Evolutionary conservation across 345 rosid genomes (phyloP).

Genomic region (Moricandia arvensis): DNA sequence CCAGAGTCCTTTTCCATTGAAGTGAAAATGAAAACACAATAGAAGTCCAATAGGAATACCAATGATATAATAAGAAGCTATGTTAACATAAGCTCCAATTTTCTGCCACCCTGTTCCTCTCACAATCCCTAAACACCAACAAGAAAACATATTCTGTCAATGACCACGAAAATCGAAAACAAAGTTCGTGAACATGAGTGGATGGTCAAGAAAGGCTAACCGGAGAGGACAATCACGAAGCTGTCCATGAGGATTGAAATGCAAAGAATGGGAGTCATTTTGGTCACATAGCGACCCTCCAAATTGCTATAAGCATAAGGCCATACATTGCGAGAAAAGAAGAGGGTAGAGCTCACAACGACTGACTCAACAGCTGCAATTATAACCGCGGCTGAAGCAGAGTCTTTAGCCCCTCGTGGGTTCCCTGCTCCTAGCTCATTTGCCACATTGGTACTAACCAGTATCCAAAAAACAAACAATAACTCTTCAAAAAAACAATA

Average conservation of each 20-base stretch:
- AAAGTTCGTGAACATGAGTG: not conserved
- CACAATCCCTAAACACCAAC: slow-evolving; percentile 46
- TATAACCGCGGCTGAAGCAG: slow-evolving; percentile 32
- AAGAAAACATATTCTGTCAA: not conserved
- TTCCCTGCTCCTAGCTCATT: slow-evolving; percentile 42
- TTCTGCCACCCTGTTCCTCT: slow-evolving; percentile 76
- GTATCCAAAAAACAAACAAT: not conserved
- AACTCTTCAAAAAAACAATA: no score
- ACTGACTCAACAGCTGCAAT: slow-evolving; percentile 39
- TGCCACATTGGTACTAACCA: slow-evolving; percentile 37
- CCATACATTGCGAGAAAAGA: slow-evolving; percentile 35
- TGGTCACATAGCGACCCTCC: slow-evolving; percentile 24
- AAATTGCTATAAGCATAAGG: slow-evolving; percentile 39
- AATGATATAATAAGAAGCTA: slow-evolving; percentile 51
- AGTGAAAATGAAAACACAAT: slow-evolving; percentile 45
- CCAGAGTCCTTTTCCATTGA: slow-evolving; percentile 61
- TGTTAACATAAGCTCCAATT: slow-evolving; percentile 60
- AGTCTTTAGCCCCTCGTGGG: slow-evolving; percentile 30
- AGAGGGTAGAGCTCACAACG: slow-evolving; percentile 30
- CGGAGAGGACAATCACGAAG: slow-evolving; percentile 29
- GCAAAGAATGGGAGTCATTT: slow-evolving; percentile 40
- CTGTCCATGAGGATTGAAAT: slow-evolving; percentile 39
- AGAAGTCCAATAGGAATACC: slow-evolving; percentile 53
- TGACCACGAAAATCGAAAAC: not conserved
- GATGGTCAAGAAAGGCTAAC: slow-evolving; percentile 21